These are phyloP conservation scores for Macrolepiota dolichaula DNA, from an alignment of 768 basidiomycete species.

Conservation along the genomic window DNA sequence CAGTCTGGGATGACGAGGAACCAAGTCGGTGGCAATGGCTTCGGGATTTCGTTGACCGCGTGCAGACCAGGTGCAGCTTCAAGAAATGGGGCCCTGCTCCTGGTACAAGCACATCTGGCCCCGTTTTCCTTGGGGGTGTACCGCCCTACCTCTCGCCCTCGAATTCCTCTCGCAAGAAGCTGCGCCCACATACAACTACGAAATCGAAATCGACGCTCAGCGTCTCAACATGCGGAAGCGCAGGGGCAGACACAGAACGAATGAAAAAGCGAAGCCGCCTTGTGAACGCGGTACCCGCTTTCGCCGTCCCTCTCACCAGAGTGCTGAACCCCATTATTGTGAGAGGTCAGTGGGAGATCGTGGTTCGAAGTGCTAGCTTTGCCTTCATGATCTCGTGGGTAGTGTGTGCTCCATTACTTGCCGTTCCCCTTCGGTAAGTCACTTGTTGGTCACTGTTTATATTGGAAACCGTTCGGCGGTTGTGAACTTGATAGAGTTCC, in stretches of 20 bases:
- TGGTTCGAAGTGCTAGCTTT: slow-evolving; percentile 52
- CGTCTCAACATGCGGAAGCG: neutral
- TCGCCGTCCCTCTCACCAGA: slow-evolving; percentile 64
- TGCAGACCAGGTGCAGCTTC: slow-evolving; percentile 41
- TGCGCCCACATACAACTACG: neutral
- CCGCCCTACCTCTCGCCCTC: slow-evolving; percentile 4
- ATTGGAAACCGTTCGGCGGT: neutral
- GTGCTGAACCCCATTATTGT: slow-evolving; percentile 67
- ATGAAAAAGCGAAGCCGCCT: slow-evolving; percentile 39
- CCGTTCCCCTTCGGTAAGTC: slow-evolving; percentile 29
- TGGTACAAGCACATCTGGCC: neutral
- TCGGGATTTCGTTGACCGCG: slow-evolving; percentile 32
- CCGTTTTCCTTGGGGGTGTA: slow-evolving; percentile 2
- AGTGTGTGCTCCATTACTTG: slow-evolving; percentile 38
- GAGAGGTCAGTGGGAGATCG: slow-evolving; percentile 86
- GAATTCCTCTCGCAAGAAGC: slow-evolving; percentile 10
- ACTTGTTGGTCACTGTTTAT: slow-evolving; percentile 9
- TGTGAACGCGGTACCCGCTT: slow-evolving; percentile 63
- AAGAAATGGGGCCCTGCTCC: slow-evolving; percentile 29
- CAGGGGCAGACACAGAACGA: slow-evolving; percentile 19
- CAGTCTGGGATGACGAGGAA: neutral
- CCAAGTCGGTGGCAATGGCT: slow-evolving; percentile 7
- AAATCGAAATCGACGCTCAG: slow-evolving; percentile 14
- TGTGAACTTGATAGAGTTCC: slow-evolving; percentile 1
- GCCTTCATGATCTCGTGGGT: slow-evolving; percentile 44